phyloP scores from a whole-genome alignment of 257 asterid species.

The Primulina huaijiensis region DNA sequence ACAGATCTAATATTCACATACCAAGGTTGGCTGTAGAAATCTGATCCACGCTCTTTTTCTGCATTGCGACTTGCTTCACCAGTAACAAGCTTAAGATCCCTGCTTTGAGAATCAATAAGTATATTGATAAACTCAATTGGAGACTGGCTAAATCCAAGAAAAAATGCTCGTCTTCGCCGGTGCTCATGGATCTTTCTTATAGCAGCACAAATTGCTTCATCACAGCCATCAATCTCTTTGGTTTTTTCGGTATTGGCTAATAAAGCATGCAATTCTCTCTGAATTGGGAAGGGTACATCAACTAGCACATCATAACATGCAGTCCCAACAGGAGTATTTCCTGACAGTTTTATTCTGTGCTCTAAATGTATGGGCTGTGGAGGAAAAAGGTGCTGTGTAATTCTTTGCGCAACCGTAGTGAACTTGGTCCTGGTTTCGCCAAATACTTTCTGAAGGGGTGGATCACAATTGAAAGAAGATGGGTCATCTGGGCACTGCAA shows the following conservation, averaged over 20 bases:
- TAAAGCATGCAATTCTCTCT: conserved; percentile 80
- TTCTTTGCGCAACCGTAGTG: conserved; percentile 78
- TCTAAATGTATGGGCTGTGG: conserved; percentile 94
- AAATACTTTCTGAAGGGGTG: conserved; percentile 81
- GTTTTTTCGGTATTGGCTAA: conserved; percentile 87
- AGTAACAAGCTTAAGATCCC: conserved; percentile 75
- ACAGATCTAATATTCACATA: conserved; percentile 34
- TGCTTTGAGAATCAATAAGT: conserved; percentile 81
- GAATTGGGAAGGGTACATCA: conserved; percentile 90
- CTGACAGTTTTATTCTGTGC: conserved; percentile 85
- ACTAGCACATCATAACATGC: conserved; percentile 89
- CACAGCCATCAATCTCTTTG: conserved; percentile 89
- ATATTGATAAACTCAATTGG: conserved; percentile 91
- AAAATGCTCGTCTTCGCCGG: conserved; percentile 82
- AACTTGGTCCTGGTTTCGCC: conserved; percentile 74
- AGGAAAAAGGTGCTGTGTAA: conserved; percentile 68
- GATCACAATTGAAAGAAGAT: conserved; percentile 82
- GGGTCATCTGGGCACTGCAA: conserved; percentile 84
- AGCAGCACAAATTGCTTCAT: conserved; percentile 86
- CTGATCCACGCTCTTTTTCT: conserved; percentile 86
- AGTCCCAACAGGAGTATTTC: conserved; percentile 82
- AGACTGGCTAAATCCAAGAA: conserved; percentile 97
- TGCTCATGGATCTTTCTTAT: conserved; percentile 96
- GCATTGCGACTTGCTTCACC: conserved; percentile 81
- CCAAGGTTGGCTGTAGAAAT: conserved; percentile 93